Conservation (phyloP, 768 basidiomycete genomes). For the Phylloporus rhodoxanthus region DNA sequence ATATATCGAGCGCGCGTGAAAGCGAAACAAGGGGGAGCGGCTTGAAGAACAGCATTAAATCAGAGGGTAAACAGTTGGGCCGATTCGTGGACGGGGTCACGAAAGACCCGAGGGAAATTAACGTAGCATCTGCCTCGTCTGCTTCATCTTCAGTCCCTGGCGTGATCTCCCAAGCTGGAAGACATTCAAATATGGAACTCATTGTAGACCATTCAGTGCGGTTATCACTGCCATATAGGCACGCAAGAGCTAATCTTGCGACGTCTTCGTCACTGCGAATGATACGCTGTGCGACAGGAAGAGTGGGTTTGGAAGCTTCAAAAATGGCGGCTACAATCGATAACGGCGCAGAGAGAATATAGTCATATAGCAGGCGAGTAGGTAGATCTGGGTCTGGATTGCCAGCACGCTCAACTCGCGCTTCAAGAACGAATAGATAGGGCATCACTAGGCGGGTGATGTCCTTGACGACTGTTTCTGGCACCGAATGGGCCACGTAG, state of each 20-base stretch:
- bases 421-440: conserved; percentile 88
- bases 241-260: conserved; percentile 79
- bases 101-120: conserved; percentile 73
- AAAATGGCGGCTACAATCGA: conserved; percentile 70
- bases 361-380: conserved; percentile 62
- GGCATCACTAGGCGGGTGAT: conserved; percentile 79
- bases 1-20: conserved; percentile 79
- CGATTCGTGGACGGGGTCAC: conserved; percentile 67
- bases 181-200: conserved; percentile 91
- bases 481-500: conserved; percentile 70
- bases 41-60: conserved; percentile 77
- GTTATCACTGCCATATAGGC: conserved; percentile 76
- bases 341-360: conserved; percentile 63
- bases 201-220: conserved; percentile 74
- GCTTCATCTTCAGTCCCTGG: conserved; percentile 54
- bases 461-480: conserved; percentile 58
- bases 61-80: conserved; percentile 52
- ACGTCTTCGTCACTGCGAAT: conserved; percentile 80
- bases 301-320: conserved; percentile 87
- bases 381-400: conserved; percentile 61
- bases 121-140: conserved; percentile 77
- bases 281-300: conserved; percentile 62
- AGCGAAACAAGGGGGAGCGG: conserved; percentile 69
- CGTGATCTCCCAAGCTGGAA: conserved; percentile 80
- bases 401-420: conserved; percentile 78